Evolutionary conservation across 2,329 filamentous ascomycete species (phyloP), one percentile per base, ranked within the genome.

Genomic region (Escovopsis weberi): DNA sequence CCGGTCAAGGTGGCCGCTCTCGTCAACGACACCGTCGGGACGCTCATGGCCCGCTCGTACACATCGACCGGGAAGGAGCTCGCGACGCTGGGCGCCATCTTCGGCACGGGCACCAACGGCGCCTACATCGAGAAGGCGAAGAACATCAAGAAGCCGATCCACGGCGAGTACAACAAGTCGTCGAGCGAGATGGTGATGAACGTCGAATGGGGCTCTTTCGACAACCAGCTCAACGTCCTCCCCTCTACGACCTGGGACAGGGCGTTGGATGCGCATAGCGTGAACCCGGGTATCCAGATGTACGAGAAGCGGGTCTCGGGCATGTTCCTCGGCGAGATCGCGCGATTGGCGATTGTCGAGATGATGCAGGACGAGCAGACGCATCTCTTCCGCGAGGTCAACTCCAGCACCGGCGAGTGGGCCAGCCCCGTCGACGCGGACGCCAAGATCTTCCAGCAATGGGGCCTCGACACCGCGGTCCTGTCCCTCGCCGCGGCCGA

Each of bases 301-400:
- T 98, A 96, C 57, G 91, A 98, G 68, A 98, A 98, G 73, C 83
- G 89, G 39, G 82, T 98, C 12, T 94, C 87, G 1, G 91, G 91
- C 59, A 96, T 98, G 89, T 98, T 96, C 67, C 64, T 98, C 39
- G 91, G 91, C 43, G 91, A 98, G 62, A 88, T 96, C 48, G 72
- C 95, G 43, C 82, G 91, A 43, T 72, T 85, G 37, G 79, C 80
- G 12, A 66, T 95, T 19, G 60, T 91, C 40, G 70, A 78, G 45
- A 73, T 95, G 59, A 67, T 88, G 55, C 73, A 82, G 52, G 73
- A 85, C 51, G 69, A 78, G 26, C 60, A 70, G 1, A 65, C 82
- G 6, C 70, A 78, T 3, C 72, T 95, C 33, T 93, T 95, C 73
- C 75, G 72, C 52, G 83, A 88, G 53, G 72, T 75, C 44, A 79